phyloP scores from a whole-genome alignment of 192 early-diverging fungal genomes.

The Pilobolus umbonatus region DNA sequence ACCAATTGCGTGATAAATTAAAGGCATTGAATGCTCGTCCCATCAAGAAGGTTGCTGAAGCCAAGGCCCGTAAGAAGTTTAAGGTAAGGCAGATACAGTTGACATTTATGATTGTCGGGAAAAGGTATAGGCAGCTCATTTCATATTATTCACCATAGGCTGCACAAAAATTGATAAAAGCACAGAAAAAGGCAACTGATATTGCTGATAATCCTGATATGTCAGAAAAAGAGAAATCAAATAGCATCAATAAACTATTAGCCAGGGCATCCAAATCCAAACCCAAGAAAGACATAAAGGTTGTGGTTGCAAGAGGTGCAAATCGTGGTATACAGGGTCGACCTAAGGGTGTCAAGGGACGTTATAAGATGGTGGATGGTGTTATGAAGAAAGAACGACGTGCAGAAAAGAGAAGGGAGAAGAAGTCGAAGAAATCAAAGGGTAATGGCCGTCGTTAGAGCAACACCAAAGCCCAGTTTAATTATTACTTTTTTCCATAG shows the following conservation, averaged over 20 bases:
- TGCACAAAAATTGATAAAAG: conserved; percentile 68
- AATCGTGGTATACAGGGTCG: conserved; percentile 86
- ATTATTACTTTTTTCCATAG: no score
- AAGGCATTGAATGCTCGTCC: conserved; percentile 92
- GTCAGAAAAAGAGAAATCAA: conserved; percentile 84
- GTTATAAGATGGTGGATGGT: conserved; percentile 91
- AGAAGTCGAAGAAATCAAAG: conserved; percentile 53
- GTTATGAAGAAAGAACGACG: conserved; percentile 96
- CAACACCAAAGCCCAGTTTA: no score
- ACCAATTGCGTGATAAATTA: conserved; percentile 75
- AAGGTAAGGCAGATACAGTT: conserved; percentile 31
- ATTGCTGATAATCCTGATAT: conserved; percentile 85
- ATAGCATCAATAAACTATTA: conserved; percentile 76
- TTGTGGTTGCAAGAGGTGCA: conserved; percentile 87
- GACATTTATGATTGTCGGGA: no score
- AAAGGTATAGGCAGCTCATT: no score
- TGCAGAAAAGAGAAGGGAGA: conserved; percentile 70
- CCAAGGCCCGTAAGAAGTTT: conserved; percentile 94
- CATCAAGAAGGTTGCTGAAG: conserved; percentile 99
- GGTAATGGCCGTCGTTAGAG: conserved; percentile 22
- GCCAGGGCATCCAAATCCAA: conserved; percentile 75
- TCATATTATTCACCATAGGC: conserved; percentile 28
- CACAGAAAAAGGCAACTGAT: conserved; percentile 84
- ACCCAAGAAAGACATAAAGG: conserved; percentile 68
- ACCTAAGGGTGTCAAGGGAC: conserved; percentile 96